Evolutionary conservation across 495 filamentous ascomycete species (phyloP), one percentile per base, ranked within the genome.

Genomic region (Peziza echinospora): DNA sequence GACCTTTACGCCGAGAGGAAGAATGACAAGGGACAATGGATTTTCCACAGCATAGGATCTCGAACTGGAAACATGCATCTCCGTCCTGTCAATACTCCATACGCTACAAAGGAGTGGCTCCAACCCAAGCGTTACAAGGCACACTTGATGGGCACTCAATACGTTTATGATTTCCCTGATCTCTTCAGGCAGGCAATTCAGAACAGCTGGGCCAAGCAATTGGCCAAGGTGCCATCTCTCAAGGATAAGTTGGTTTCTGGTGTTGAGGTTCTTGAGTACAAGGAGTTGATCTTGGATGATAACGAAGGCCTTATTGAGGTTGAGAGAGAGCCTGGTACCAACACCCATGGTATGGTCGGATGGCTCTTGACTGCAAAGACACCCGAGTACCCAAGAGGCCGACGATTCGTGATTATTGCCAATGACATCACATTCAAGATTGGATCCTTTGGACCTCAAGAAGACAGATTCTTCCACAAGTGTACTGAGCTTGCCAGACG

Each of bases 341-440:
- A 97, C 68, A 78, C 73, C 25, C 82, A 86, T 60, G 89, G 91
- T 65, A 97, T 97, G 89, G 87, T 97, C 48, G 91, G 84, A 47
- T 97, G 89, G 89, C 69, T 97, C 47, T 76, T 94, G 60, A 92
- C 82, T 49, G 91, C 86, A n/a, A 80, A 78, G 56, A 96, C 91
- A 1, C 89, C 91, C n/a, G 89, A 97, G 63, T 97, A 96, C 59
- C 89, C 89, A 39, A 71, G 76, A 50, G 89, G 89, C 47, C 71
- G 89, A 46, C 78, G 82, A 56, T 96, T 96, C 64, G 71, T 97
- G 60, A 82, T 97, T 51, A 78, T 97, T 46, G 84, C 89, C 71
- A 97, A 97, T 69, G 89, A 97, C 60, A 96, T 97, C 64, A 97
- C 89, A 21, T 96, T 82, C 71, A 89, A 89, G 70, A 97, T 96